phyloP scores from a whole-genome alignment of 495 filamentous ascomycete species.

The Xylaria intraflava region DNA sequence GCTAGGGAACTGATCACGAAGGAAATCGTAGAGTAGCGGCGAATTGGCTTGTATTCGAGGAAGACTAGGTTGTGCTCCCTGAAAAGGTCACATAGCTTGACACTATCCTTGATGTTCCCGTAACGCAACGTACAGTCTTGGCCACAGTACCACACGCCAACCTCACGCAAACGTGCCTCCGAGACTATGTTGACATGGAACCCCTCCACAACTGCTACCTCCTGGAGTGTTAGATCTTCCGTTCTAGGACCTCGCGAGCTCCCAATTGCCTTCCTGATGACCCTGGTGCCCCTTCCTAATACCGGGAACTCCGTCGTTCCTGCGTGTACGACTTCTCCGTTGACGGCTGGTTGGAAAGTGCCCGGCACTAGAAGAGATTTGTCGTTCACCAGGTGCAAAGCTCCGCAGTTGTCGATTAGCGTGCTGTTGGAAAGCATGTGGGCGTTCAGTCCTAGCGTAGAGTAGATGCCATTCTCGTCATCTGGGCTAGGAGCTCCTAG shows the following conservation, averaged over 20 bases:
- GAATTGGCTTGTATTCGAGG: background rate
- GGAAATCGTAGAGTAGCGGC: background rate
- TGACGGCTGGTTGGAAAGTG: background rate
- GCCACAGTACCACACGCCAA: background rate
- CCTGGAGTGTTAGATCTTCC: background rate
- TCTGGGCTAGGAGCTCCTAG: too few relatives aligned
- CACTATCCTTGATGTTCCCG: background rate
- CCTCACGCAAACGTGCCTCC: background rate
- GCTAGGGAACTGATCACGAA: background rate
- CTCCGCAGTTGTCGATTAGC: background rate
- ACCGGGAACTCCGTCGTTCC: background rate
- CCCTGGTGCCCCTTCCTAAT: background rate
- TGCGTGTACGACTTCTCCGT: background rate
- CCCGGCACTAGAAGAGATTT: background rate
- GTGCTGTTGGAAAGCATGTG: background rate
- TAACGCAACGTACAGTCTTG: background rate
- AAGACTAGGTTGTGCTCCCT: background rate
- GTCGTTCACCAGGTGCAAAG: background rate
- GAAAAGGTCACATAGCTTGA: background rate
- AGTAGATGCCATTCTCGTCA: background rate
- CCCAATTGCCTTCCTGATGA: background rate
- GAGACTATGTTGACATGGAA: background rate
- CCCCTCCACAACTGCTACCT: background rate
- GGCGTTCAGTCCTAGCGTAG: background rate
- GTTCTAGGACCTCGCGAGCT: background rate